Evolutionary conservation across 2,329 filamentous ascomycete species (phyloP).

Genomic region (Alternaria metachromatica): DNA sequence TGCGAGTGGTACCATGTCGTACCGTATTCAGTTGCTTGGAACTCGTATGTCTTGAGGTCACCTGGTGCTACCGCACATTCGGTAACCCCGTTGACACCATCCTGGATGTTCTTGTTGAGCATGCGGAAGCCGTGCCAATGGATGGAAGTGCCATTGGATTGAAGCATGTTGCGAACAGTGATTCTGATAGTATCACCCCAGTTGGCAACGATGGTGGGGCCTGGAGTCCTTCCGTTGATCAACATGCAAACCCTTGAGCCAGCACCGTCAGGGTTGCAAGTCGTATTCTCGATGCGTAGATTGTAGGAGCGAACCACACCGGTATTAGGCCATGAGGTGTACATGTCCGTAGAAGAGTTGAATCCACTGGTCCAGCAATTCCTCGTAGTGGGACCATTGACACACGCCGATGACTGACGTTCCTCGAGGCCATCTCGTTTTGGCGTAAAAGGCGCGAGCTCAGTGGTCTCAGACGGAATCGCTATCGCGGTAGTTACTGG

Average conservation of each 20-base stretch:
- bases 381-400: slow-evolving; percentile 45
- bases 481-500: slow-evolving; percentile 21
- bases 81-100: slow-evolving; percentile 59
- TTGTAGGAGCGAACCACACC: slow-evolving; percentile 44
- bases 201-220: slow-evolving; percentile 64
- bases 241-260: slow-evolving; percentile 45
- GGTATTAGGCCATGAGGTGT: slow-evolving; percentile 49
- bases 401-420: slow-evolving; percentile 22
- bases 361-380: slow-evolving; percentile 51
- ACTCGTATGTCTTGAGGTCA: slow-evolving; percentile 37
- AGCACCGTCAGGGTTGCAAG: slow-evolving; percentile 51
- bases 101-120: slow-evolving; percentile 60
- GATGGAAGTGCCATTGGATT: slow-evolving; percentile 66
- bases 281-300: slow-evolving; percentile 50
- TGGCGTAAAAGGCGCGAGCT: slow-evolving; percentile 13
- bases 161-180: slow-evolving; percentile 61
- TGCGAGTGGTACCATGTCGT: slow-evolving; percentile 52
- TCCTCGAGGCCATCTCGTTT: slow-evolving; percentile 18
- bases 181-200: slow-evolving; percentile 42
- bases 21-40: slow-evolving; percentile 40
- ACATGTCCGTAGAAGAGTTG: slow-evolving; percentile 50
- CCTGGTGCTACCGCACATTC: slow-evolving; percentile 60
- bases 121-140: slow-evolving; percentile 70
- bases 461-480: slow-evolving; percentile 24
- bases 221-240: slow-evolving; percentile 63